These are phyloP conservation scores for Trichoderma breve DNA, from an alignment of 2,329 filamentous ascomycete species.

Conservation along the genomic window DNA sequence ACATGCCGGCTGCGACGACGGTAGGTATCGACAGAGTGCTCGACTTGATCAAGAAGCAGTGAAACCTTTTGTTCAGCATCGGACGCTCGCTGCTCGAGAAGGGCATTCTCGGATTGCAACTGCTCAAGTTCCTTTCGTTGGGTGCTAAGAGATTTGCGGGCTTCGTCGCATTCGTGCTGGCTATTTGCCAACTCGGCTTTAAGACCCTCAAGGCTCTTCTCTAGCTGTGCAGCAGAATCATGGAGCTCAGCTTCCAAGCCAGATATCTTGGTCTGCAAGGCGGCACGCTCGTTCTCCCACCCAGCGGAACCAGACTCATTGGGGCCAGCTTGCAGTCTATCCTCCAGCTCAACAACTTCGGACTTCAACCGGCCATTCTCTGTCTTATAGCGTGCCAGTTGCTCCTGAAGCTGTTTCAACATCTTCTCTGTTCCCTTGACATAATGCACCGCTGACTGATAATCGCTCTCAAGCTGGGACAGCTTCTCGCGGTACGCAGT, in stretches of 20 bases:
- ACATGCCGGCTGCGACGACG: conserved; percentile 69
- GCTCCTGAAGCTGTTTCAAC: conserved; percentile 97
- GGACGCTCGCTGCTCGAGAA: conserved; percentile 77
- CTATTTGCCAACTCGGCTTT: conserved; percentile 66
- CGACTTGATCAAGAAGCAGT: conserved; percentile 89
- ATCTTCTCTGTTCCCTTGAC: conserved; percentile 99
- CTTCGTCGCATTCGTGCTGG: conserved; percentile 65
- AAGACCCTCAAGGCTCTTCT: conserved; percentile 67
- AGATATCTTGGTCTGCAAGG: conserved; percentile 67
- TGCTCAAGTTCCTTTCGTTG: conserved; percentile 71
- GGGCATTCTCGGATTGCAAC: conserved; percentile 75
- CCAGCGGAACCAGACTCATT: conserved; percentile 47
- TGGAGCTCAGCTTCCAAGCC: conserved; percentile 67
- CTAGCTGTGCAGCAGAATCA: conserved; percentile 63
- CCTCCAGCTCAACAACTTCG: conserved; percentile 70
- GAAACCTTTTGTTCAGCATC: conserved; percentile 94
- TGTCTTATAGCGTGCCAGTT: conserved; percentile 86
- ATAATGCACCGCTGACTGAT: conserved; percentile 96
- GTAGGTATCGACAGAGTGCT: conserved; percentile 90
- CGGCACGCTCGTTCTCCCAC: conserved; percentile 73
- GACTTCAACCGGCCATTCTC: conserved; percentile 80
- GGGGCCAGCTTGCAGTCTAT: conserved; percentile 42
- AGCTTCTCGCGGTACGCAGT: conserved; percentile 88
- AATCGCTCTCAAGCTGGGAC: conserved; percentile 91
- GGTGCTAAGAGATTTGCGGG: conserved; percentile 55